phyloP scores from a whole-genome alignment of 495 filamentous ascomycete species.

The Neurospora pannonica region DNA sequence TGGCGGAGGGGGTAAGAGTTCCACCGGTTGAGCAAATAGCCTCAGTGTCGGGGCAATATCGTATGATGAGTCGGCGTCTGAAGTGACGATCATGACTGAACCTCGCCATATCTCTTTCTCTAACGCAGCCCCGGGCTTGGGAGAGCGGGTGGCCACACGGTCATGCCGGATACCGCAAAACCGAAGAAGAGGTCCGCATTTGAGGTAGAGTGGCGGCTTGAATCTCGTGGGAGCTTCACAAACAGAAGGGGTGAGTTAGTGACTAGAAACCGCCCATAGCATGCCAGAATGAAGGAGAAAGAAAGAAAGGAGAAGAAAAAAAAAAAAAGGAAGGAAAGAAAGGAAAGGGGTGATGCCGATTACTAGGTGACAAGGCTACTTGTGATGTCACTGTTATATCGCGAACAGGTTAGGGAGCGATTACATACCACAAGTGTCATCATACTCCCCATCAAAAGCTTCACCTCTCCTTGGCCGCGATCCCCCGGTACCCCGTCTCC shows the following conservation, averaged over 20 bases:
- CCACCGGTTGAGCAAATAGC: conserved; percentile 77
- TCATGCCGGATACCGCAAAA: conserved; percentile 74
- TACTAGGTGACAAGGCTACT: not conserved
- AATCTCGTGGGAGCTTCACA: conserved; percentile 55
- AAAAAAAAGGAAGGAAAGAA: not conserved
- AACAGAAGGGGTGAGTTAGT: conserved; percentile 3
- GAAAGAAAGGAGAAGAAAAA: not conserved
- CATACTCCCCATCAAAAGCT: conserved; percentile 40
- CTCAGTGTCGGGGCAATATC: conserved; percentile 66
- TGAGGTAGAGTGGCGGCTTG: conserved; percentile 72
- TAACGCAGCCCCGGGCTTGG: conserved; percentile 25
- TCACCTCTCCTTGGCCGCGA: conserved; percentile 32
- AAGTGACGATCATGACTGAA: conserved; percentile 86
- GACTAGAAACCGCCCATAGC: not conserved
- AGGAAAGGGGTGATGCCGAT: not conserved
- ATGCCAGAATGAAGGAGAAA: not conserved
- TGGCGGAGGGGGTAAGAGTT: conserved; percentile 75
- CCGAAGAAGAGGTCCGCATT: conserved; percentile 80
- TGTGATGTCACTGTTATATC: not conserved
- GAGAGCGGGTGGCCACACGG: conserved; percentile 20
- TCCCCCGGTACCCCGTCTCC: conserved; percentile 29
- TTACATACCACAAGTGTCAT: conserved; percentile 39
- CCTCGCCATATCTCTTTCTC: conserved; percentile 84
- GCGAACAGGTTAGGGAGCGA: not conserved
- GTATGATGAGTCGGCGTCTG: conserved; percentile 71